These are phyloP conservation scores for Zelonia costaricensis DNA, from an alignment of 208 protist species.

Conservation along the genomic window DNA sequence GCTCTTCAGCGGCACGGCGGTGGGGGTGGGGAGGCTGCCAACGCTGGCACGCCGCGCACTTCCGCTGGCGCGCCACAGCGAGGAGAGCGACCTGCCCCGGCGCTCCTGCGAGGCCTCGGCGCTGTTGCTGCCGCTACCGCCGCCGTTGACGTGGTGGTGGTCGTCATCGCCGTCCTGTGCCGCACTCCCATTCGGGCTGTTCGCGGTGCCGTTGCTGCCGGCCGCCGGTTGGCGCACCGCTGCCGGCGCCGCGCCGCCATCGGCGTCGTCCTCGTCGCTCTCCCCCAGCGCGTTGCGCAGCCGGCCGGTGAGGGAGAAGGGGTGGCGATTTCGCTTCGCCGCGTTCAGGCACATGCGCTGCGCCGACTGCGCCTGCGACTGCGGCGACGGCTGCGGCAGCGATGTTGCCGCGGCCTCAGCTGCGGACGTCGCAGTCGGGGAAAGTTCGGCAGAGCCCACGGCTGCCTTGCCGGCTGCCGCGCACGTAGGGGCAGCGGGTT, in stretches of 20 bases:
- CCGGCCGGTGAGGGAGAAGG: constrained; percentile 11
- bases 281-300: neutral
- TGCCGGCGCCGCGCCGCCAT: neutral
- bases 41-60: constrained; percentile 6
- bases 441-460: no score
- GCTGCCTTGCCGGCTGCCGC: no score
- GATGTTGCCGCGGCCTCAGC: no score
- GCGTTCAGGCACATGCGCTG: neutral
- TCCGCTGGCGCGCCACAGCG: constrained; percentile 1
- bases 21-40: constrained; percentile 2
- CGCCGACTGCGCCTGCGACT: neutral
- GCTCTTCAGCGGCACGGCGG: constrained; percentile 4
- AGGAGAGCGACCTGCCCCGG: neutral
- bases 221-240: no score
- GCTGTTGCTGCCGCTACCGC: neutral
- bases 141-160: no score
- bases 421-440: no score
- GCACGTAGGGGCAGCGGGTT: no score
- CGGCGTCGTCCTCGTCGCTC: neutral
- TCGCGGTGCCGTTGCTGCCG: no score
- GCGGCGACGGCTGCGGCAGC: neutral
- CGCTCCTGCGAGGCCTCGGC: neutral
- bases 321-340: constrained; percentile 6
- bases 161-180: no score
- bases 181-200: no score